Evolutionary conservation across 2,329 filamentous ascomycete genomes (phyloP), one percentile per base, ranked within the genome.

Genomic region (Exutisphaerella laricina): DNA sequence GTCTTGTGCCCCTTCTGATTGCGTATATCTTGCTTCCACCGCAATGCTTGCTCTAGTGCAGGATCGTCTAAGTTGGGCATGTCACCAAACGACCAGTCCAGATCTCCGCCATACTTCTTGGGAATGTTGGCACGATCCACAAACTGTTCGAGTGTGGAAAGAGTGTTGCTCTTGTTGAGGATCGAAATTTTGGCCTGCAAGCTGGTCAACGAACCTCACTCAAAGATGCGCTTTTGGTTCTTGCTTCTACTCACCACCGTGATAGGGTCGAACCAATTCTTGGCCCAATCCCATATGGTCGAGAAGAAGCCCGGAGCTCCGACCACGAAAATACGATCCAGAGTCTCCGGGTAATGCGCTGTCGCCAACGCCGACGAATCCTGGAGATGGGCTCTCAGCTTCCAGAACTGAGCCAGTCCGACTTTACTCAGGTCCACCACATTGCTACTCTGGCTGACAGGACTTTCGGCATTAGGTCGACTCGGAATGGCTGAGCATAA

Each of bases 401-500:
- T 94, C 90, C 90, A 96, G 65, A 96, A 96, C 70, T 94, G 88
- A 70, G 86, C 88, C 64, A 97, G 66, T 4, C 87, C 87, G 18
- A 96, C 89, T 10, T 83, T 82, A 12, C 80, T 84, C 51, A 97
- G 88, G 64, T 97, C 90, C 45, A 96, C 88, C 56, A 97, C 94
- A 68, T 96, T 96, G 57, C 86, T 95, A 59, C 84, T 89, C 57
- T 92, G 82, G 28, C 88, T 90, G 56, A 96, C 88, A 5, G 90
- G 90, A n/a, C 86, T 88, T 51, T 82, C 78, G 3, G 83, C 75
- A 62, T 85, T 71, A 5, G 82, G 79, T 57, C 89, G 78, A 57
- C 87, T 78, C 33, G 71, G 69, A 49, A 94, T 75, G 57, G 85
- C 77, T 28, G 87, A 86, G 69, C 85, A 89, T 32, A 96, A 69